A percentile compares a stretch with the other conserved stretches of the same genome.
These are phyloP conservation scores for Blakeslea trispora DNA, from an alignment of 371 early-diverging fungal genomes.

Conservation along the genomic window DNA sequence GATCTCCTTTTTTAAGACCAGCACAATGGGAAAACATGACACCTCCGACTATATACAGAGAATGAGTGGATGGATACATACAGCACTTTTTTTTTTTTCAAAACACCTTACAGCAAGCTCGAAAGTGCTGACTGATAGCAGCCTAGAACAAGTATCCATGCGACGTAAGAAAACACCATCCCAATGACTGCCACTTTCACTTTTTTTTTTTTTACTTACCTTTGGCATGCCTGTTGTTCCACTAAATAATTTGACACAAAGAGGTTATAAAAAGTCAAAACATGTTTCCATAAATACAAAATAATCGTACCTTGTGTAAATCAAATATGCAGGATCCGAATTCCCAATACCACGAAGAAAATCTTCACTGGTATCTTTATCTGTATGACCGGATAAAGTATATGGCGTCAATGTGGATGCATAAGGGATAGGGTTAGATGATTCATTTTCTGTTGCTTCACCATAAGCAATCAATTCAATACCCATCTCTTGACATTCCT, in stretches of 20 bases:
- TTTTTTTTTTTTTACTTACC: conserved; percentile 11
- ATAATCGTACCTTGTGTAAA: conserved; percentile 54
- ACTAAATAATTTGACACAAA: conserved; percentile 16
- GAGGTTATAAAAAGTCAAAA: not conserved
- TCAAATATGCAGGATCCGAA: conserved; percentile 46
- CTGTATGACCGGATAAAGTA: conserved; percentile 24
- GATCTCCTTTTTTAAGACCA: conserved; percentile 24
- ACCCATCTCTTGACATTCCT: conserved; percentile 7
- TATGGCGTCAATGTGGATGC: conserved; percentile 33
- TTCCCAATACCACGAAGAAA: conserved; percentile 25
- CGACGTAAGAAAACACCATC: too few relatives aligned
- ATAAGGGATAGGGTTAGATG: conserved; percentile 22
- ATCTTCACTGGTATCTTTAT: conserved; percentile 34
- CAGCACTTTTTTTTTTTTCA: not conserved
- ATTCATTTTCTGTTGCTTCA: conserved; percentile 28
- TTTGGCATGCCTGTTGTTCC: conserved; percentile 49
- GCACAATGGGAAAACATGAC: conserved; percentile 16
- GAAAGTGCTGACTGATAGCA: conserved; percentile 30
- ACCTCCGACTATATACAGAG: conserved; percentile 17
- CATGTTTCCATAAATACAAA: conserved; percentile 1
- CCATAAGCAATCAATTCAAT: conserved; percentile 22
- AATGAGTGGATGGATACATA: conserved; percentile 3
- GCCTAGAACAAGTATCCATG: conserved; percentile 11
- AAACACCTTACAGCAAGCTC: conserved; percentile 22
- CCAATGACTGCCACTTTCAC: too few relatives aligned